Evolutionary conservation across 2,329 filamentous ascomycete species (phyloP), one percentile per base, ranked within the genome.

Genomic region (Teratosphaeria zuluensis): DNA sequence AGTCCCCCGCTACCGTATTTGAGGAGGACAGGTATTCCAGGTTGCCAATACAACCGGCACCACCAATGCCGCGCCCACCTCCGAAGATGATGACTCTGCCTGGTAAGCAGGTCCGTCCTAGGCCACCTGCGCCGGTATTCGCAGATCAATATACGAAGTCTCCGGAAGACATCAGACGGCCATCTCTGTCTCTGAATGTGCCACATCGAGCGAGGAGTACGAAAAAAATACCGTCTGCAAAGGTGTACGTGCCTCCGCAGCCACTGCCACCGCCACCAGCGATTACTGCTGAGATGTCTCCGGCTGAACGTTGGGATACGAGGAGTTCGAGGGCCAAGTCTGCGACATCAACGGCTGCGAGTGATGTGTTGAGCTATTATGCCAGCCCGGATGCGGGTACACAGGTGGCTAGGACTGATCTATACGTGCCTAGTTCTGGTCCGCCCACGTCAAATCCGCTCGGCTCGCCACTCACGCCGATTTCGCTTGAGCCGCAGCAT

Each of bases 361-460:
- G 55, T 53, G 53, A 58, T 52, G 16, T 66, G 21, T 64, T 71
- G 19, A 64, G 68, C 31, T 72, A 72, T 57, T 72, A 72, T 55
- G 65, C 69, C 19, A 68, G 66, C 52, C 61, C 62, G 31, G 68
- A 68, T 14, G 65, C 64, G 48, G 64, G 65, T 21, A 19, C 46
- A 28, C 19, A 53, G 7, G 11, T 32, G 52, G 19, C 28, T 2
- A 28, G 28, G 7, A 53, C 52, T 53, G 63, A 64, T 8, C 38
- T 59, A 12, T 33, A 58, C 5, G 35, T 55, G 35, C 4, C 42
- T 1, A 48, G 42, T 19, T 8, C 42, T 21, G 32, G 24, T 12
- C 52, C 52, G 16, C 19, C 21, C 5, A 35, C 28, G 31, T 53
- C 52, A 16, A 51, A 56, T 31, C 48, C 58, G n/a, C 58, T 54